Conservation (phyloP, 164 flowering plant genomes). For the Aristolochia contorta region DNA sequence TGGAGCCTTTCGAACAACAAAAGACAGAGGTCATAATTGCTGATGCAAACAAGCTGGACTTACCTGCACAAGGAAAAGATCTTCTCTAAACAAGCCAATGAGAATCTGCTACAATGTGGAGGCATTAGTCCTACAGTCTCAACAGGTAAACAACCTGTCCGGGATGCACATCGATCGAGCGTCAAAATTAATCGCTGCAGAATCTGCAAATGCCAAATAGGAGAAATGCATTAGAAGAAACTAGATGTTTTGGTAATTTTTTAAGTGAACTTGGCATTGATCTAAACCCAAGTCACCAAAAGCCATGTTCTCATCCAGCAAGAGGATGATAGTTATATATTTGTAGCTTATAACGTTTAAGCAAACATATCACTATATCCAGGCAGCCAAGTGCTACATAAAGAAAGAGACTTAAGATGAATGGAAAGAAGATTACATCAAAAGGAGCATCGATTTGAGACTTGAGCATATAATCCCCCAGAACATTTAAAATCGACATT, state of each 20-base stretch:
- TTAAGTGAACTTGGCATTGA: too few relatives aligned
- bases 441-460: conserved; percentile 57
- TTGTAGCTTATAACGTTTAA: too few relatives aligned
- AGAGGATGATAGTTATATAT: too few relatives aligned
- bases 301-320: too few relatives aligned
- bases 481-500: conserved; percentile 54
- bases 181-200: conserved; percentile 65
- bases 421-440: conserved; percentile 45
- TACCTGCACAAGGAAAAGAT: conserved; percentile 89
- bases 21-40: not conserved
- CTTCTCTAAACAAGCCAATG: conserved; percentile 85
- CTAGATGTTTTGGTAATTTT: too few relatives aligned
- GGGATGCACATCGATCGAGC: conserved; percentile 94
- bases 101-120: conserved; percentile 80
- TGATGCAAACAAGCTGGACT: not conserved
- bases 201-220: conserved; percentile 32
- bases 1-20: not conserved
- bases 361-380: too few relatives aligned
- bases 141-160: conserved; percentile 82
- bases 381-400: too few relatives aligned
- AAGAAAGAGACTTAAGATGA: too few relatives aligned
- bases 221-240: too few relatives aligned
- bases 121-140: conserved; percentile 91
- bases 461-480: conserved; percentile 71
- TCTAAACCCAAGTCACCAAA: too few relatives aligned